These are phyloP conservation scores for Aspergillus japonicus DNA, from an alignment of 2,329 filamentous ascomycete genomes.

Conservation along the genomic window DNA sequence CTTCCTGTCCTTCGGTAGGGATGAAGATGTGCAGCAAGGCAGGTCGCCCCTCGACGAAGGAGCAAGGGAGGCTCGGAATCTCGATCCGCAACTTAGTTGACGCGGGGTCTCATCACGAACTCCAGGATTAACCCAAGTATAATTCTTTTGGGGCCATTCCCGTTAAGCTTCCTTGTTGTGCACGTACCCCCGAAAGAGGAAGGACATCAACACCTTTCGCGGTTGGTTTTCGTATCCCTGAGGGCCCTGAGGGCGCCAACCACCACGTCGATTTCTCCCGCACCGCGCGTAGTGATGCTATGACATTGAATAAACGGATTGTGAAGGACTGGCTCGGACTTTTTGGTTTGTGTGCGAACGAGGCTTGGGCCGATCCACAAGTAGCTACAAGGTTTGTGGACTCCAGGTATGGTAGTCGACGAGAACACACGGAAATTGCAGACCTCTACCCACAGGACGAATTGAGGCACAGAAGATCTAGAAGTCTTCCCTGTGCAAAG, in stretches of 20 bases:
- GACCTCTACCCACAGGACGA: background rate
- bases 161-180: background rate
- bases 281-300: background rate
- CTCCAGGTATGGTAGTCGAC: background rate
- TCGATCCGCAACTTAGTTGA: slow-evolving; percentile 18
- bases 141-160: background rate
- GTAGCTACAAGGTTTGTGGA: background rate
- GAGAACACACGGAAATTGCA: too few species aligned
- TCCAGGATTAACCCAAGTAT: background rate
- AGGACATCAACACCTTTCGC: background rate
- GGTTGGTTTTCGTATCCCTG: background rate
- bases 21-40: slow-evolving; percentile 31
- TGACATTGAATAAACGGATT: background rate
- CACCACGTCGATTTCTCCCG: background rate
- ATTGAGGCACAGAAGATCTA: background rate
- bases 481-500: background rate
- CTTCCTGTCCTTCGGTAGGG: slow-evolving; percentile 34
- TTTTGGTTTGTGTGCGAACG: background rate
- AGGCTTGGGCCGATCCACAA: background rate
- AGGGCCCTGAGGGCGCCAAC: background rate
- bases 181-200: background rate
- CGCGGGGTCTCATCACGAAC: slow-evolving; percentile 4
- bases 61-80: slow-evolving; percentile 29
- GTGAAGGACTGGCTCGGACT: background rate
- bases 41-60: slow-evolving; percentile 27